These are phyloP conservation scores for Datisca glomerata DNA, from an alignment of 306 rosid genomes.

Conservation along the genomic window DNA sequence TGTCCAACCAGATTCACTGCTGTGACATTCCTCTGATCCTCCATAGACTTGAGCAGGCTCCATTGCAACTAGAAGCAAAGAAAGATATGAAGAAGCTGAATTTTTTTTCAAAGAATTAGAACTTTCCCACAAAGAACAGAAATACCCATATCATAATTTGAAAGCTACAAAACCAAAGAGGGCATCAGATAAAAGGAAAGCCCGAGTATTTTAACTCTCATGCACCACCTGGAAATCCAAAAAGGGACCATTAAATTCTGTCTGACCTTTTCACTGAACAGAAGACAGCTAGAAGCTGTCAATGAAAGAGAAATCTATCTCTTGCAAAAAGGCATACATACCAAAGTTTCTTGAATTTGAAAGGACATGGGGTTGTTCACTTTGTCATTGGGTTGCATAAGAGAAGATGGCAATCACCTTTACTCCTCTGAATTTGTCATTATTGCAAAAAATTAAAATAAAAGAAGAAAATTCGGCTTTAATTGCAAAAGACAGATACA, in stretches of 20 bases:
- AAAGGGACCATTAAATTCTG: constrained; percentile 37
- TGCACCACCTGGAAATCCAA: constrained; percentile 59
- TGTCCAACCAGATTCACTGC: constrained; percentile 99
- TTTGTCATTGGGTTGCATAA: constrained; percentile 21
- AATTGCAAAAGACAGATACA: constrained; percentile 42
- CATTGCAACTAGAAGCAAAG: constrained; percentile 26
- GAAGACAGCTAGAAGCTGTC: constrained; percentile 67
- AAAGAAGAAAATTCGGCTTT: constrained; percentile 20
- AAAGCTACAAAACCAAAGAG: constrained; percentile 1
- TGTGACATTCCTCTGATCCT: constrained; percentile 72
- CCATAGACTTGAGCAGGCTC: constrained; percentile 43
- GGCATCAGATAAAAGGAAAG: neutral
- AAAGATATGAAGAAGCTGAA: neutral
- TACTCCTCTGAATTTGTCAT: constrained; percentile 45
- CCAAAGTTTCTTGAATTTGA: constrained; percentile 38
- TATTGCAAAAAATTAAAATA: constrained; percentile 11
- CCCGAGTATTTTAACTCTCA: constrained; percentile 11
- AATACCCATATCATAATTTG: constrained; percentile 10
- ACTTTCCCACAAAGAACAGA: constrained; percentile 7
- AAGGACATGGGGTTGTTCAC: constrained; percentile 54
- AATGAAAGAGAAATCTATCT: constrained; percentile 47
- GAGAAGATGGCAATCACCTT: constrained; percentile 38
- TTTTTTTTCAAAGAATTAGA: constrained; percentile 3
- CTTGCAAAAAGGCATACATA: constrained; percentile 25
- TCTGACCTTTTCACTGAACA: constrained; percentile 50